Percentiles rank a stretch among this genome's conserved stretches.
These are phyloP conservation scores for Trichoderma virens DNA, from an alignment of 495 filamentous ascomycete genomes.

Conservation along the genomic window DNA sequence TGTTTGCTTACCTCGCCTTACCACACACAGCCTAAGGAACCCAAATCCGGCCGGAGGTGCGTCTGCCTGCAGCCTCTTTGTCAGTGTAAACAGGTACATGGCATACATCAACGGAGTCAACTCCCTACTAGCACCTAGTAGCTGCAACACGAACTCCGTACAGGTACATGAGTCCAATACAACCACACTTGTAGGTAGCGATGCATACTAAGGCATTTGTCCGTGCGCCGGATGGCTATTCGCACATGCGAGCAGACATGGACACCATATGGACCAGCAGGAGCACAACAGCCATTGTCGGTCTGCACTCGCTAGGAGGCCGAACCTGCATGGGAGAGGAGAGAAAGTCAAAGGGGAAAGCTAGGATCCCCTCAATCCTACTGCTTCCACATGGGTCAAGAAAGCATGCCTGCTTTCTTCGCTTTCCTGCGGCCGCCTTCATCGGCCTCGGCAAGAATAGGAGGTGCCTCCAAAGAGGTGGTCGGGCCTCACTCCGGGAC, in stretches of 20 bases:
- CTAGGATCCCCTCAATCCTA: neutral
- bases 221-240: neutral
- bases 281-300: neutral
- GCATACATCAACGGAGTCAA: neutral
- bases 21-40: neutral
- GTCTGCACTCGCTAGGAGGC: neutral
- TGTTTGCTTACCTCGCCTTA: neutral
- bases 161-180: neutral
- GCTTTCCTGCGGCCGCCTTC: neutral
- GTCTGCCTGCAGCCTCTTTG: neutral
- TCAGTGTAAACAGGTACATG: neutral
- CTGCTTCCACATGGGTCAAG: neutral
- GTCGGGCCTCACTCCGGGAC: neutral
- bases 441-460: neutral
- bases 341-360: neutral
- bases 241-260: neutral
- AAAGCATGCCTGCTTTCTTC: neutral
- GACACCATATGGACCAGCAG: neutral
- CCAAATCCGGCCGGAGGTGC: neutral
- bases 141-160: neutral
- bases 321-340: neutral
- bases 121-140: too few species aligned
- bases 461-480: neutral
- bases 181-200: slow-evolving; percentile 2
- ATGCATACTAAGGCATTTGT: neutral